These are phyloP conservation scores for Tuctoria greenei DNA, from an alignment of 176 grass and related monocot genomes.

Conservation along the genomic window DNA sequence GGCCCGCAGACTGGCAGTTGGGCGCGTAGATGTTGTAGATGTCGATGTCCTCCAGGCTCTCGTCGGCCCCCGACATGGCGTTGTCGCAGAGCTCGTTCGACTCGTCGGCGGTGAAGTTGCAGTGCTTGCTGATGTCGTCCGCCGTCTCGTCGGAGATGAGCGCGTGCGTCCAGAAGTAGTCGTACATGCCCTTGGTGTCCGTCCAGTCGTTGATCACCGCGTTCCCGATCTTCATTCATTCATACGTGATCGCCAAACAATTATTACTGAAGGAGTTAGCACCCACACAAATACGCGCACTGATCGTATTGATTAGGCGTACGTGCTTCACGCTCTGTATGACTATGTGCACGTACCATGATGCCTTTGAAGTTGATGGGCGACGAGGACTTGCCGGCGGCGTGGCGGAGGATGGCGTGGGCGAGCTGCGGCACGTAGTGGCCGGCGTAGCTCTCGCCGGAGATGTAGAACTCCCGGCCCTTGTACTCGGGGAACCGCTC, in stretches of 20 bases:
- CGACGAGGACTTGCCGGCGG: background rate
- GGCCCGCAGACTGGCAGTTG: slow-evolving; percentile 36
- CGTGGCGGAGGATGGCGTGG: slow-evolving; percentile 53
- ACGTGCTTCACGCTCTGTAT: too few species aligned
- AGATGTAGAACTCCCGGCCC: slow-evolving; percentile 68
- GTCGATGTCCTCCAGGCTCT: slow-evolving; percentile 41
- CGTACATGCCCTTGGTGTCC: slow-evolving; percentile 61
- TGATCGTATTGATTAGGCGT: too few species aligned
- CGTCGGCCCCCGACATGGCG: background rate
- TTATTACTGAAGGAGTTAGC: too few species aligned
- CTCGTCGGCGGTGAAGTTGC: slow-evolving; percentile 52
- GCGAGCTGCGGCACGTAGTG: slow-evolving; percentile 91
- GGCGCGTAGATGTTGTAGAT: slow-evolving; percentile 97
- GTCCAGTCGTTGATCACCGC: slow-evolving; percentile 78
- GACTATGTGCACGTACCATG: slow-evolving; percentile 52
- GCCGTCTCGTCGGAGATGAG: slow-evolving; percentile 71
- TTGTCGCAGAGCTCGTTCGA: slow-evolving; percentile 18
- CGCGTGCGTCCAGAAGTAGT: slow-evolving; percentile 92
- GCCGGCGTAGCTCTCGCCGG: slow-evolving; percentile 87
- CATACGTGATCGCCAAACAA: background rate
- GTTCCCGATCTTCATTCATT: slow-evolving; percentile 59
- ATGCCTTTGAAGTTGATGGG: slow-evolving; percentile 87
- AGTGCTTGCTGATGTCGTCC: slow-evolving; percentile 48
- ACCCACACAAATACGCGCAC: too few species aligned
- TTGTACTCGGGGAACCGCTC: slow-evolving; percentile 87